These are phyloP conservation scores for Citrus mangshanensis DNA, from an alignment of 345 rosid species.

Conservation along the genomic window DNA sequence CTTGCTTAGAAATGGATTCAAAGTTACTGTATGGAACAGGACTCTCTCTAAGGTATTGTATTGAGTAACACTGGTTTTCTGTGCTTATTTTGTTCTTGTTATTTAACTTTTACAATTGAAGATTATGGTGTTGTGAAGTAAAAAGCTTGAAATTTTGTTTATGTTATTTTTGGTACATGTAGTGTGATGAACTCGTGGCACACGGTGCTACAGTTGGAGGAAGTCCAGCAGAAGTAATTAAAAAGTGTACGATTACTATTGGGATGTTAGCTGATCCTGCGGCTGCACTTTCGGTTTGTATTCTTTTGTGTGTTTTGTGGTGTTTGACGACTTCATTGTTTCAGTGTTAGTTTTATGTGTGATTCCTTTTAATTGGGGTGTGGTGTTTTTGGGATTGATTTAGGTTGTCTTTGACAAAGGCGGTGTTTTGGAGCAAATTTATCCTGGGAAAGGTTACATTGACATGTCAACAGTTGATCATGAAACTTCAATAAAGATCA, in stretches of 20 bases:
- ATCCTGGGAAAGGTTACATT: slow-evolving; percentile 70
- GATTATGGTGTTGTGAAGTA: neutral
- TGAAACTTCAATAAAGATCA: slow-evolving; percentile 74
- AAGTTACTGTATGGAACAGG: slow-evolving; percentile 94
- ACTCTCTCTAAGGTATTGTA: slow-evolving; percentile 81
- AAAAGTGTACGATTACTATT: slow-evolving; percentile 83
- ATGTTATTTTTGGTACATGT: slow-evolving; percentile 11
- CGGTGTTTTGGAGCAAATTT: slow-evolving; percentile 74
- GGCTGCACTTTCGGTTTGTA: slow-evolving; percentile 76
- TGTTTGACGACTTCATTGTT: neutral
- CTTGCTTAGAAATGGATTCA: slow-evolving; percentile 74
- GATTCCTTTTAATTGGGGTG: neutral
- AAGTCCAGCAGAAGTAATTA: slow-evolving; percentile 80
- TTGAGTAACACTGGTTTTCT: neutral
- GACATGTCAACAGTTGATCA: slow-evolving; percentile 98
- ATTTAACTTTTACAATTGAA: neutral
- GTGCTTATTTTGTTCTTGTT: neutral
- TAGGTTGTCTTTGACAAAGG: slow-evolving; percentile 88
- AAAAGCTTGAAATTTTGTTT: neutral
- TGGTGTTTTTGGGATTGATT: slow-evolving; percentile 1
- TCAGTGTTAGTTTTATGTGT: neutral
- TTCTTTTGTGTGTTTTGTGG: neutral
- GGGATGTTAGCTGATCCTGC: slow-evolving; percentile 89
- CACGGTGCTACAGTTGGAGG: slow-evolving; percentile 78
- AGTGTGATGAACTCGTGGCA: slow-evolving; percentile 89